These are phyloP conservation scores for Tephrocybe sp. DNA, from an alignment of 768 basidiomycete species.

Conservation along the genomic window DNA sequence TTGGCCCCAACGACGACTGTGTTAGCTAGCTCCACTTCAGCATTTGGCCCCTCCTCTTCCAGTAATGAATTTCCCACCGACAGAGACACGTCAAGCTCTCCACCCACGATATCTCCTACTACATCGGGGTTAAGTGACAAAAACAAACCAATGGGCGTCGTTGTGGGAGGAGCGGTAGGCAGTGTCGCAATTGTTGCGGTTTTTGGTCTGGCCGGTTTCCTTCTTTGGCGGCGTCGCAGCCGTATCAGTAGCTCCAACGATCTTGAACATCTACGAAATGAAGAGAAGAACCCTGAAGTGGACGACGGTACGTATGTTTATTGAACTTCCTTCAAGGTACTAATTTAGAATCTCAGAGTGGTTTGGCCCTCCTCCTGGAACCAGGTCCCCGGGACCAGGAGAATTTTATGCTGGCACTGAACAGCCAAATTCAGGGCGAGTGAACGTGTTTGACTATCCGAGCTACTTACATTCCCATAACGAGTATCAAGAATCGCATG, in stretches of 20 bases:
- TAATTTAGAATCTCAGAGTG: slow-evolving; percentile 6
- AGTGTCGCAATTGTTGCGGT: neutral
- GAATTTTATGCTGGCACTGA: slow-evolving; percentile 1
- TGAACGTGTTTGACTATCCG: neutral
- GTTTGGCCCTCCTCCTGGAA: slow-evolving; percentile 9
- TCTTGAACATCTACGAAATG: neutral
- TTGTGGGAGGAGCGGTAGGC: slow-evolving; percentile 3
- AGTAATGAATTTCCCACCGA: no score
- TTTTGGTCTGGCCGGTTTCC: neutral
- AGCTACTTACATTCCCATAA: neutral
- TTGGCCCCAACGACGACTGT: neutral
- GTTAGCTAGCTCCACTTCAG: neutral
- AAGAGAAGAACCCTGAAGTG: neutral
- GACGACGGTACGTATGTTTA: neutral
- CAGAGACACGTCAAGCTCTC: neutral
- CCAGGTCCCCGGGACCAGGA: slow-evolving; percentile 5
- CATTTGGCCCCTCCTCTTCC: neutral
- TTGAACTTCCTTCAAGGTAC: neutral
- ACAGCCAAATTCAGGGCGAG: neutral
- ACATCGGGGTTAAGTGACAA: no score
- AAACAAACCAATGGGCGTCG: neutral
- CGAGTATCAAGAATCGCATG: no score
- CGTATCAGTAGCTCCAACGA: neutral
- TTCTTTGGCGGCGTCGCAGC: slow-evolving; percentile 1
- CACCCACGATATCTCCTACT: neutral